A percentile compares a stretch with the other conserved stretches of the same genome.
phyloP scores from a whole-genome alignment of 805 yeast genomes.

The Starmerella vitae region DNA sequence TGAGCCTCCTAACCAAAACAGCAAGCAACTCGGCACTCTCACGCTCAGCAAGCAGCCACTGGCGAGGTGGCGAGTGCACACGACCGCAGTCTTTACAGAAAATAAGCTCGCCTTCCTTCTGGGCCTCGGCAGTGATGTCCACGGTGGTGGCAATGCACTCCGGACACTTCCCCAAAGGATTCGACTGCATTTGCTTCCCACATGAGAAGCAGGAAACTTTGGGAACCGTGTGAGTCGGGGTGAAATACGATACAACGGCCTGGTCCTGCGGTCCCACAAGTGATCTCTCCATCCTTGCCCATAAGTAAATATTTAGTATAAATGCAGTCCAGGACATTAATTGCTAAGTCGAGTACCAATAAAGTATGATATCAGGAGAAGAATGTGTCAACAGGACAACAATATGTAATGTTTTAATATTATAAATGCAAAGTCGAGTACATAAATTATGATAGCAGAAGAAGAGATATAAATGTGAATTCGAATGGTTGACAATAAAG shows the following conservation, averaged over 20 bases:
- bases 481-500: no score
- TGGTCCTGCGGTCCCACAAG: slow-evolving; percentile 1
- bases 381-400: no score
- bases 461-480: no score
- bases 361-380: no score
- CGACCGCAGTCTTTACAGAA: slow-evolving; percentile 93
- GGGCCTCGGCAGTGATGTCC: slow-evolving; percentile 82
- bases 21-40: slow-evolving; percentile 84
- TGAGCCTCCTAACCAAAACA: slow-evolving; percentile 68
- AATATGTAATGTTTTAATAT: no score
- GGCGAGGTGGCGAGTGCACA: slow-evolving; percentile 80
- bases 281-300: neutral
- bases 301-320: no score
- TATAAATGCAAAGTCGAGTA: no score
- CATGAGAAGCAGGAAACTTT: slow-evolving; percentile 90
- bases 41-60: slow-evolving; percentile 79
- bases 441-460: no score
- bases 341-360: no score
- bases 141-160: slow-evolving; percentile 86
- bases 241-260: slow-evolving; percentile 21
- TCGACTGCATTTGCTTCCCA: slow-evolving; percentile 92
- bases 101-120: slow-evolving; percentile 69
- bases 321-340: no score
- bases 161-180: slow-evolving; percentile 87
- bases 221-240: slow-evolving; percentile 38